Percentiles rank a stretch among this genome's conserved stretches.
Conservation (phyloP, 208 protist species). For the Endotrypanum monterogeii region DNA sequence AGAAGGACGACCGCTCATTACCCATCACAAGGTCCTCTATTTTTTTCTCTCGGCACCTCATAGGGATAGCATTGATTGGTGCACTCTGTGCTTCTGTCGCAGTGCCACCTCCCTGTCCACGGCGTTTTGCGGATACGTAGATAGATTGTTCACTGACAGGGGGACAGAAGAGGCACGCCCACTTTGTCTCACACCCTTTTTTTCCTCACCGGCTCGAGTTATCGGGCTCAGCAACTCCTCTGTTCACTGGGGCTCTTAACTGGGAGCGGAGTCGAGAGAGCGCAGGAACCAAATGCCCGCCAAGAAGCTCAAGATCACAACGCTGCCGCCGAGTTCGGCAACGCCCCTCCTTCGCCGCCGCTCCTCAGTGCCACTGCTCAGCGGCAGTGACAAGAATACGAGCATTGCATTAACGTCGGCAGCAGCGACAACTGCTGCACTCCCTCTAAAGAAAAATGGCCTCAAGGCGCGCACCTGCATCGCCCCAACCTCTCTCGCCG, state of each 20-base stretch:
- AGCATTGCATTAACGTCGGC: not conserved
- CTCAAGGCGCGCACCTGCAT: not conserved
- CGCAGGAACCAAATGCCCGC: slow-evolving; percentile 25
- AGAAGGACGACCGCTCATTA: not conserved
- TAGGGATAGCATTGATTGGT: not conserved
- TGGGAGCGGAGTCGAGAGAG: too few species aligned
- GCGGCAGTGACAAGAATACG: slow-evolving; percentile 3
- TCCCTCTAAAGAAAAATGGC: not conserved
- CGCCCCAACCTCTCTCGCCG: not conserved
- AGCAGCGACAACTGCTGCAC: not conserved
- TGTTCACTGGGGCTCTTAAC: not conserved
- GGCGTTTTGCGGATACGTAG: too few species aligned
- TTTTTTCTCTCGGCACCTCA: not conserved
- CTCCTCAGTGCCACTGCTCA: slow-evolving; percentile 3
- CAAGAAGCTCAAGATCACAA: slow-evolving; percentile 9
- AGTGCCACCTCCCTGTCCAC: not conserved
- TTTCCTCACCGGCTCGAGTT: too few species aligned
- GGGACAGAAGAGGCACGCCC: too few species aligned
- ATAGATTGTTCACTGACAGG: too few species aligned
- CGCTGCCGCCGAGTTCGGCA: not conserved
- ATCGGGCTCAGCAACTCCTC: not conserved
- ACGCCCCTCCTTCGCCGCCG: slow-evolving; percentile 5
- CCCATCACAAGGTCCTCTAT: not conserved
- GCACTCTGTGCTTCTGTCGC: not conserved
- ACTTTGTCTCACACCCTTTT: too few species aligned